Percentiles rank a stretch among this genome's conserved stretches.
phyloP scores from a whole-genome alignment of 352 stramenopile genomes.

The Pythium diclinum region DNA sequence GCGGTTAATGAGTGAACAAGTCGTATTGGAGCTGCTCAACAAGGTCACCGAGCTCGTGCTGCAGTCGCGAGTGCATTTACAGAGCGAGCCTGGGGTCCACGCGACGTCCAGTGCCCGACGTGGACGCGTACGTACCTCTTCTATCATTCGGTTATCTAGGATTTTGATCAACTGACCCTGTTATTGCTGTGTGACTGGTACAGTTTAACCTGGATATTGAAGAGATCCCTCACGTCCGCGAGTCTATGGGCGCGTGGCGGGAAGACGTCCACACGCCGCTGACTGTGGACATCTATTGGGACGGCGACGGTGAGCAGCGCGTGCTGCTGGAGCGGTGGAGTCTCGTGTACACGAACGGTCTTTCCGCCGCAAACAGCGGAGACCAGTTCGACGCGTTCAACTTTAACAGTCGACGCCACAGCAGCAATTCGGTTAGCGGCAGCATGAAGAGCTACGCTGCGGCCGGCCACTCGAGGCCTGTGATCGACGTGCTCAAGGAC shows the following conservation, averaged over 20 bases:
- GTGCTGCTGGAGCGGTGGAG: conserved; percentile 79
- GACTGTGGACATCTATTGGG: conserved; percentile 66
- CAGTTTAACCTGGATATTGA: conserved; percentile 87
- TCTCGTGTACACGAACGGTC: conserved; percentile 46
- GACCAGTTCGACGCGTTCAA: conserved; percentile 18
- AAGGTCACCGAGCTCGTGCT: conserved; percentile 82
- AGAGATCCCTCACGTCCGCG: conserved; percentile 62
- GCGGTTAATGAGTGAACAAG: conserved; percentile 76
- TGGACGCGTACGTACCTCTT: conserved; percentile 42
- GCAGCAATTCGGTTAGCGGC: conserved; percentile 16
- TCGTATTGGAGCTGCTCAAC: conserved; percentile 83
- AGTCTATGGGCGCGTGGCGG: conserved; percentile 62
- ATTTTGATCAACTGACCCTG: neutral
- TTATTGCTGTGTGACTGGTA: neutral
- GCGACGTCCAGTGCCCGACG: conserved; percentile 42
- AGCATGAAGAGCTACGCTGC: conserved; percentile 14
- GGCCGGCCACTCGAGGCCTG: conserved; percentile 44
- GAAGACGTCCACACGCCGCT: conserved; percentile 72
- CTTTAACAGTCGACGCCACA: conserved; percentile 22
- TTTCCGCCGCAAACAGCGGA: conserved; percentile 26
- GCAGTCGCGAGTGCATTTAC: conserved; percentile 74
- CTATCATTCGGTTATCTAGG: neutral
- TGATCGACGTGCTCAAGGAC: conserved; percentile 79
- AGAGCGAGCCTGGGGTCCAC: conserved; percentile 40
- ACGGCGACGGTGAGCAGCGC: conserved; percentile 36